These are phyloP conservation scores for Phyllostachys edulis DNA, from an alignment of 176 grass and related monocot species.

Conservation along the genomic window DNA sequence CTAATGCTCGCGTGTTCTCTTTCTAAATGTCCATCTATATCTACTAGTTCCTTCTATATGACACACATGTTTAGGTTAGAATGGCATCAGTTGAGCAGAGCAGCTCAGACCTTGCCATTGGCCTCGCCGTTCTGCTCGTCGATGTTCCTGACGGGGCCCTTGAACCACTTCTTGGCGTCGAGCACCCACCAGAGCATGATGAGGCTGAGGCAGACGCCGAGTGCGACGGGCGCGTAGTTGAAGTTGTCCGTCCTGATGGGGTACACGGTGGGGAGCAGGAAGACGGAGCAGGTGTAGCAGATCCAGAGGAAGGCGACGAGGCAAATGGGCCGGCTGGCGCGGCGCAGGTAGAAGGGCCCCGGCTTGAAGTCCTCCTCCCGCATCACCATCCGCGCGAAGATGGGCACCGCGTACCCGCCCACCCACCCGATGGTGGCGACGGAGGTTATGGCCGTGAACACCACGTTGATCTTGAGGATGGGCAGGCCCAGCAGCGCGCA, in stretches of 20 bases:
- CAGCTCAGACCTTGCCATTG: conserved; percentile 46
- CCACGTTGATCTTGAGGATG: conserved; percentile 82
- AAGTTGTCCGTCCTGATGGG: conserved; percentile 73
- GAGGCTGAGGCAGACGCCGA: conserved; percentile 50
- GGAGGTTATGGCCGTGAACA: conserved; percentile 96
- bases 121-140: conserved; percentile 29
- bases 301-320: conserved; percentile 96
- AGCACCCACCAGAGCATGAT: conserved; percentile 92
- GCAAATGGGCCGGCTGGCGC: conserved; percentile 71
- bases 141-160: conserved; percentile 86
- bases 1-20: neutral
- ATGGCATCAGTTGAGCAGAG: neutral
- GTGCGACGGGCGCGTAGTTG: conserved; percentile 86
- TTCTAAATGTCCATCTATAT: neutral
- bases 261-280: conserved; percentile 83
- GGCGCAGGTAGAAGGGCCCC: conserved; percentile 76
- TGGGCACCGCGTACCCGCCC: conserved; percentile 90
- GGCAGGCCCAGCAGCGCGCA: conserved; percentile 88
- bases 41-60: neutral
- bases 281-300: conserved; percentile 94
- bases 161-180: conserved; percentile 93
- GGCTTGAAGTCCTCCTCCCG: conserved; percentile 69
- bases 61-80: neutral
- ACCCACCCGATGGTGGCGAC: conserved; percentile 93
- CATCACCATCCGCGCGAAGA: conserved; percentile 96